Evolutionary conservation across 345 rosid species (phyloP).

Genomic region (Linum tenue): DNA sequence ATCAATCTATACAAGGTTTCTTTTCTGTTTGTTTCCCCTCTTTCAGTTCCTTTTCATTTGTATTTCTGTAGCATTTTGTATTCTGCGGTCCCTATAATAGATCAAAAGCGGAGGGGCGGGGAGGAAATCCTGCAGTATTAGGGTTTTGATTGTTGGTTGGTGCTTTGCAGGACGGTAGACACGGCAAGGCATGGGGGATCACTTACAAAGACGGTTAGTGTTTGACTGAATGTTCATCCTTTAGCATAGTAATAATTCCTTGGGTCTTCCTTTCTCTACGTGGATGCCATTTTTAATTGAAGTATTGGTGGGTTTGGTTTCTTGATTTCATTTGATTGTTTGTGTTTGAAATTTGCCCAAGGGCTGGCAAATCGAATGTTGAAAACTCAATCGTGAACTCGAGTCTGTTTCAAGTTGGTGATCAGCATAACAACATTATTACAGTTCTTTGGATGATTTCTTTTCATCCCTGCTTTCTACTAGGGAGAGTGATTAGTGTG

Average conservation of each 20-base stretch:
- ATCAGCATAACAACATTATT: too few relatives aligned
- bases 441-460: not conserved
- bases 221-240: not conserved
- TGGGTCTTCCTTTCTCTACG: not conserved
- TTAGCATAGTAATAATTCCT: not conserved
- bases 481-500: too few relatives aligned
- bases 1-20: slow-evolving; percentile 91
- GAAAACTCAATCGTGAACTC: not conserved
- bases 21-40: not conserved
- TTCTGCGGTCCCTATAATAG: too few relatives aligned
- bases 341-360: not conserved
- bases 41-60: not conserved
- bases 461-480: not conserved
- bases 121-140: not conserved
- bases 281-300: too few relatives aligned
- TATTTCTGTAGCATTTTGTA: too few relatives aligned
- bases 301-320: not conserved
- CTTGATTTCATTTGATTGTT: not conserved
- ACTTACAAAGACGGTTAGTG: slow-evolving; percentile 78
- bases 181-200: slow-evolving; percentile 96
- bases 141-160: not conserved
- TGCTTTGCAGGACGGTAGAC: slow-evolving; percentile 68
- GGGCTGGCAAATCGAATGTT: not conserved
- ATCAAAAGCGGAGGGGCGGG: too few relatives aligned
- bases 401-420: not conserved